Evolutionary conservation across 108 stramenopile species (phyloP), one percentile per base, ranked within the genome.

Genomic region (Skeletonema menzelii): DNA sequence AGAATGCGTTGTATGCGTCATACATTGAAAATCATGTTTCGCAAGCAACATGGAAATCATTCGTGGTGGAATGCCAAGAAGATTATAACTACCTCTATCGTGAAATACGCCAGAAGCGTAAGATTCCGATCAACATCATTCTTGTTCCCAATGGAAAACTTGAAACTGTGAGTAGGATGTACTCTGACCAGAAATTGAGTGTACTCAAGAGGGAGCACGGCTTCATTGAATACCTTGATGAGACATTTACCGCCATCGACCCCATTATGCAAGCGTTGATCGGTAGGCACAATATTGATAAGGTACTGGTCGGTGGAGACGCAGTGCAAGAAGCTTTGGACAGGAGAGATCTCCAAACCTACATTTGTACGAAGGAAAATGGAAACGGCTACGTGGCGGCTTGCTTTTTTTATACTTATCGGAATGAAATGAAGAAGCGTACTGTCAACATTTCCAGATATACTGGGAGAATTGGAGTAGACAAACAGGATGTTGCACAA

Each of bases 41-140:
- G 4, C 83, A 80, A 20, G 31, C 67, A 8, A 70, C 84, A 15
- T 82, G 92, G 66, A 84, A 83, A 40, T 46, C 87, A 8, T 92
- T 87, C 63, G 86, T 96, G 8, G 90, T 92, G 1, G 86, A 93
- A 77, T 79, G 79, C 59, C 82, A 78, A 49, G 86, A 90, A 59
- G 95, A 93, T 61, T 86, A 91, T 67, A 84, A 96, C 56, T 70
- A 87, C 22, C 75, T 96, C 17, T 94, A 90, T 65, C 49, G 76
- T 0, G 75, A 85, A 28, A 63, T 90, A n/a, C 80, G 89, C 6
- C 66, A 86, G 59, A 85, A 88, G 63, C 74, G 63, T 22, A 76
- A 75, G 1, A 71, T 91, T 24, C 87, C 90, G 10, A 83, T 91
- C 72, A 89, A 89, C 60, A 76, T 90, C 4, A 80, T 80, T 32